Base-by-base conservation (phyloP, 371 early-diverging fungal species). In the Zancudomyces culisetae region DNA sequence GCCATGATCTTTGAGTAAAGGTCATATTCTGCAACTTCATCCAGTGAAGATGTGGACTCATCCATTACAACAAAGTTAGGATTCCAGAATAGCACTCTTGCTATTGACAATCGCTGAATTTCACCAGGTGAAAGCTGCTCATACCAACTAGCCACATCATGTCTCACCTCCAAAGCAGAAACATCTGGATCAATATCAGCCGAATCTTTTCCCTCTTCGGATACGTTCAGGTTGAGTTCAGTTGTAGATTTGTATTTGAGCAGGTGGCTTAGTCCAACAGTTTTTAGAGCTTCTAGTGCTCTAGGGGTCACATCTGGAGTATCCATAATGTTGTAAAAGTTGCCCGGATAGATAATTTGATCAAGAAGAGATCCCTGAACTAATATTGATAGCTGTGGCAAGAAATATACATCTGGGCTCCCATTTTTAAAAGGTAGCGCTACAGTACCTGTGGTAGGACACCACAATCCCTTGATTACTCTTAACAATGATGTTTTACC, bases 41-140 rank as follows among this genome's bases (percentile, higher is more conserved):
- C 83, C 60, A 86, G 68, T 1, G 83, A 71, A 47, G 82, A 76
- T 2, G 82, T 81, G 28, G 80, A 71, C 57, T 86, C 87, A 55
- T 86, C 87, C 41, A 86, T 58, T 1, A 77, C 76, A 42, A 81
- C 81, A 72, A 82, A 83, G 23, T 57, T 47, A 0, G 85, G 87
- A 6, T 65, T 61, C 60, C 74, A 72, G 51, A 73, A 77, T 54
- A 86, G 69, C 3, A 81, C 54, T 20, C 87, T 69, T 3, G 80
- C 80, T 64, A 84, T 71, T 2, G 79, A 73, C 42, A 86, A 55
- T 27, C 73, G 70, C 52, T 86, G 85, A 55, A 75, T 75, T 61
- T 86, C 85, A 45, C 87, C 85, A 15, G 87, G 85, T 4, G 83
- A 84, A 29, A 86, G 63, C 54, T 75, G 63, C 53, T 69, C 73